Percentiles rank a stretch among this genome's conserved stretches.
These are phyloP conservation scores for Tetrahymena malaccensis DNA, from an alignment of 73 alveolate species.

Conservation along the genomic window DNA sequence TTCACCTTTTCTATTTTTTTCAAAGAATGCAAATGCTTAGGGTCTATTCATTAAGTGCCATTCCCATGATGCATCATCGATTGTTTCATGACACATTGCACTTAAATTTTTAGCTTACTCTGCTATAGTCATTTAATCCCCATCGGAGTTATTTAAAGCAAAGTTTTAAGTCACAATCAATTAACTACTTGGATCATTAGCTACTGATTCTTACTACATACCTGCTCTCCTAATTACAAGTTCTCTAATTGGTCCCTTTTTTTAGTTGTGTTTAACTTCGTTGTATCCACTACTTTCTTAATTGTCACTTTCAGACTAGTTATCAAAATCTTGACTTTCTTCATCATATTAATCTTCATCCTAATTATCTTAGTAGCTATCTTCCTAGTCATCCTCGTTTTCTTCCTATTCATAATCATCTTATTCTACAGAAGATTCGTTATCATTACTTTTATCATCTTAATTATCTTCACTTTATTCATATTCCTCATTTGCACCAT, in stretches of 20 bases:
- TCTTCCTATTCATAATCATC: background rate
- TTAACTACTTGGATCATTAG: background rate
- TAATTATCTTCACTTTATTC: background rate
- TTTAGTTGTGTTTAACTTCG: background rate
- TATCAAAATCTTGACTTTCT: background rate
- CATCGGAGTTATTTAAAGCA: background rate
- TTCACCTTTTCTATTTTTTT: background rate
- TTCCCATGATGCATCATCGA: background rate
- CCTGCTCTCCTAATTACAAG: background rate
- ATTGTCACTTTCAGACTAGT: background rate
- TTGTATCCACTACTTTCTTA: background rate
- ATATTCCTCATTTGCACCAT: background rate
- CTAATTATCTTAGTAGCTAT: background rate
- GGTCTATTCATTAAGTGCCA: background rate
- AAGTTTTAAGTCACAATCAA: background rate
- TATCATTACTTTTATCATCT: background rate
- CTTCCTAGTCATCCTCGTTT: background rate
- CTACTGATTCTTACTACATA: background rate
- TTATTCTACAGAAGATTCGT: background rate
- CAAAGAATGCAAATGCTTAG: background rate
- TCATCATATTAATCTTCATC: background rate
- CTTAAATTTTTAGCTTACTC: background rate
- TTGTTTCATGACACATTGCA: background rate
- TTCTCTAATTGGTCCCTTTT: background rate
- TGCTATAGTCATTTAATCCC: background rate